These are phyloP conservation scores for Phytopythium mirpurense DNA, from an alignment of 352 stramenopile species.

Conservation along the genomic window DNA sequence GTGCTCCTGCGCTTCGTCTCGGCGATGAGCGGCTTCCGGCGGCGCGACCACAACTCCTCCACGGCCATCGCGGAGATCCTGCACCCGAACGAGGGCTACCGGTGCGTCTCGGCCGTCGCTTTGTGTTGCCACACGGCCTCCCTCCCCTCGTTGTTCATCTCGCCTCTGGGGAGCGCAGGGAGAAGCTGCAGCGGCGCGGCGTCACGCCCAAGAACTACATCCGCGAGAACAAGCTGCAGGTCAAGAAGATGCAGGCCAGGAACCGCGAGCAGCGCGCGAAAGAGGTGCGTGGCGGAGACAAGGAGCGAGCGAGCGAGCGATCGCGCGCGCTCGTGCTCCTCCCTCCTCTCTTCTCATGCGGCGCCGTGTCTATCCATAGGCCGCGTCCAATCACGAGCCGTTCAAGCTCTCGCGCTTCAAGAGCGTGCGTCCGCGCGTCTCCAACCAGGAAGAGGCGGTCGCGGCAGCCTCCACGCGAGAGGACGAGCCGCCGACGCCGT, in stretches of 20 bases:
- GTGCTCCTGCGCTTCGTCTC: too few relatives aligned
- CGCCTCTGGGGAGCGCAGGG: too few relatives aligned
- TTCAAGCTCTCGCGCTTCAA: slow-evolving; percentile 76
- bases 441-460: slow-evolving; percentile 19
- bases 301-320: too few relatives aligned
- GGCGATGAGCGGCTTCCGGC: slow-evolving; percentile 53
- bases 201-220: slow-evolving; percentile 59
- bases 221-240: slow-evolving; percentile 50
- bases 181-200: slow-evolving; percentile 49
- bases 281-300: slow-evolving; percentile 14
- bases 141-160: too few relatives aligned
- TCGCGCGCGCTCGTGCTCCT: too few relatives aligned
- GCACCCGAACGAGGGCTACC: slow-evolving; percentile 50
- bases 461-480: too few relatives aligned
- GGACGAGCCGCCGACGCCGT: too few relatives aligned
- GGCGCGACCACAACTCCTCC: slow-evolving; percentile 64
- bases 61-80: slow-evolving; percentile 58
- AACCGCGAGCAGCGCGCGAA: slow-evolving; percentile 43
- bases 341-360: not conserved
- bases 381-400: slow-evolving; percentile 24
- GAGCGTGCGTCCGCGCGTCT: slow-evolving; percentile 41
- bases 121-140: too few relatives aligned
- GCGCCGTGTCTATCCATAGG: slow-evolving; percentile 12
- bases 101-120: slow-evolving; percentile 20
- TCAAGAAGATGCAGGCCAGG: slow-evolving; percentile 55